Evolutionary conservation across 1,139 yeast species (phyloP).

Genomic region (Spathaspora sp.): DNA sequence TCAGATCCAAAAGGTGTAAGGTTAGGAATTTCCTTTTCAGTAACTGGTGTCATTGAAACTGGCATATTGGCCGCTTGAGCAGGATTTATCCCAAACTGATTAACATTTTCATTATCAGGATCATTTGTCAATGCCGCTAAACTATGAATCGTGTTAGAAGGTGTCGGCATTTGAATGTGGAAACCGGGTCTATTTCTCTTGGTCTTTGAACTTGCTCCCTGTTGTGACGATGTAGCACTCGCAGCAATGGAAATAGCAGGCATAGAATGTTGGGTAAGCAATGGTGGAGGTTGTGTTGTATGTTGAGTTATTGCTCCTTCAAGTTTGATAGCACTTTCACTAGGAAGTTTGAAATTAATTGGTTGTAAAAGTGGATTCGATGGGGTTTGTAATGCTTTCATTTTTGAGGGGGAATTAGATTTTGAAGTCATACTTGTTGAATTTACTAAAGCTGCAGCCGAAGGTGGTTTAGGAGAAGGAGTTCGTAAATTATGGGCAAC

Average conservation of each 20-base stretch:
- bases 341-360: constrained; percentile 45
- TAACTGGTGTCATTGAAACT: constrained; percentile 75
- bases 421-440: constrained; percentile 17
- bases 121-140: constrained; percentile 39
- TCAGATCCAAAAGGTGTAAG: constrained; percentile 13
- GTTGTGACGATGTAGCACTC: constrained; percentile 6
- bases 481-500: constrained; percentile 24
- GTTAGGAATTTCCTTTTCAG: constrained; percentile 48
- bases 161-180: constrained; percentile 51
- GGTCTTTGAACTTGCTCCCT: constrained; percentile 9
- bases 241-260: constrained; percentile 13
- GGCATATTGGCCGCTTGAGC: constrained; percentile 50
- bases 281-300: constrained; percentile 14
- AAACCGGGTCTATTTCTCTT: constrained; percentile 38
- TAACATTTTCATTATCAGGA: constrained; percentile 39
- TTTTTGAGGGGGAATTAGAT: constrained; percentile 48
- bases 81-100: constrained; percentile 67
- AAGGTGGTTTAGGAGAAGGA: constrained; percentile 45
- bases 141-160: constrained; percentile 33
- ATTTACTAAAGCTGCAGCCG: constrained; percentile 23
- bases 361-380: constrained; percentile 59
- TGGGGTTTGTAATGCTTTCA: constrained; percentile 52
- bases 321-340: constrained; percentile 2
- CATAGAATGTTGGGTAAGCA: constrained; percentile 15
- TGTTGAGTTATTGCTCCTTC: constrained; percentile 2